These are phyloP conservation scores for Kluyveromyces siamensis DNA, from an alignment of 805 yeast species.

Conservation along the genomic window DNA sequence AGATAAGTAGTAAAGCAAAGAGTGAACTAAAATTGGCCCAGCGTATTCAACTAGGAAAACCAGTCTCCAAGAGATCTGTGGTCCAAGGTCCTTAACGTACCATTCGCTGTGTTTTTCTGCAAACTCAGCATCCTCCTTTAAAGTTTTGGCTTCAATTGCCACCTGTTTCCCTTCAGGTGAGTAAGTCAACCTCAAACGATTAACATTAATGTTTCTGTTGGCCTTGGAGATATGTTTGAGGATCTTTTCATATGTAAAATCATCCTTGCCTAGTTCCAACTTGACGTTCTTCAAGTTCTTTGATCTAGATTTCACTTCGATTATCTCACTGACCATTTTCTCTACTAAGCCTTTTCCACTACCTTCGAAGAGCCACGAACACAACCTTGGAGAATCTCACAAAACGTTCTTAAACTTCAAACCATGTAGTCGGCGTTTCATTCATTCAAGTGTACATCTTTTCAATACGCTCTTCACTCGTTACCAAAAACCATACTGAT, in stretches of 20 bases:
- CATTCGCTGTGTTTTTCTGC: conserved; percentile 35
- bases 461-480: too few species aligned
- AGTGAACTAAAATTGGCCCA: conserved; percentile 82
- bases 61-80: conserved; percentile 85
- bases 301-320: conserved; percentile 54
- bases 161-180: conserved; percentile 26
- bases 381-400: background rate
- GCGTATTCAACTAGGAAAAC: conserved; percentile 84
- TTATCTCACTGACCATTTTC: conserved; percentile 9
- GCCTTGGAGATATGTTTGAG: conserved; percentile 34
- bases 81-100: conserved; percentile 81
- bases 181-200: conserved; percentile 50
- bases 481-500: too few species aligned
- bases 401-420: too few species aligned
- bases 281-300: conserved; percentile 43
- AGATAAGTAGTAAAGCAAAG: conserved; percentile 46
- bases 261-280: conserved; percentile 21
- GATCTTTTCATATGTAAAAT: conserved; percentile 37
- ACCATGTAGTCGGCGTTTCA: too few species aligned
- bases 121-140: conserved; percentile 18
- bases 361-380: background rate
- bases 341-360: background rate
- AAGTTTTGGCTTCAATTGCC: conserved; percentile 13
- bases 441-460: too few species aligned
- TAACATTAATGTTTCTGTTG: conserved; percentile 34